Percentiles rank a stretch among this genome's conserved stretches.
phyloP scores from a whole-genome alignment of 2,329 filamentous ascomycete species.

The Leptoxyphium fumago region DNA sequence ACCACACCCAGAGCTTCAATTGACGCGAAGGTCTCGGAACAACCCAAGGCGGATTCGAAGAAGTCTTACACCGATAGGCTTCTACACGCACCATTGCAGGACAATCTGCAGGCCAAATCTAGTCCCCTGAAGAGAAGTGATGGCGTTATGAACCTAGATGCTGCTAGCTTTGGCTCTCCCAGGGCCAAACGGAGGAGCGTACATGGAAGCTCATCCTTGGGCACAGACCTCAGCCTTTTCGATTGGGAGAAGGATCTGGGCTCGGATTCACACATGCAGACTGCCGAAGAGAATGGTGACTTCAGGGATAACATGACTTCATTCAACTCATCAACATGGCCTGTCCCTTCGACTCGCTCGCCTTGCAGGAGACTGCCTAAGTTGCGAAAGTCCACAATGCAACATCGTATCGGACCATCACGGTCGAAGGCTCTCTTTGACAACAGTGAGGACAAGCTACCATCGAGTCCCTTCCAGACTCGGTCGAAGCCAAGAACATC shows the following conservation, averaged over 20 bases:
- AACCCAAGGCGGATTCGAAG: conserved; percentile 34
- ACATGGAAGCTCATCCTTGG: conserved; percentile 55
- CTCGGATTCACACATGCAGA: neutral
- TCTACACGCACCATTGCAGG: conserved; percentile 17
- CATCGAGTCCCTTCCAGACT: conserved; percentile 13
- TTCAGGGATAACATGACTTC: conserved; percentile 15
- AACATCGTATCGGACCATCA: conserved; percentile 54
- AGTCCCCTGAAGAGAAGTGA: conserved; percentile 90
- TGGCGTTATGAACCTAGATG: conserved; percentile 75
- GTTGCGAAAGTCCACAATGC: conserved; percentile 71
- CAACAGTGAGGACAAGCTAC: conserved; percentile 16
- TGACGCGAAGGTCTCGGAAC: conserved; percentile 24
- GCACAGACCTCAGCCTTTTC: conserved; percentile 59
- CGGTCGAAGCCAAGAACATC: conserved; percentile 51
- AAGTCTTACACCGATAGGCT: conserved; percentile 33
- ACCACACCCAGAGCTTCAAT: conserved; percentile 9
- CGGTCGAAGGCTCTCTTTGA: conserved; percentile 22
- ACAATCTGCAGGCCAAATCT: conserved; percentile 40
- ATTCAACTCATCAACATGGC: conserved; percentile 20
- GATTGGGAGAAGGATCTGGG: conserved; percentile 35
- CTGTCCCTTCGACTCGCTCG: conserved; percentile 10
- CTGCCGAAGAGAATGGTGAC: neutral
- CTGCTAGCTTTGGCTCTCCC: conserved; percentile 63
- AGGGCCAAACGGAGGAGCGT: conserved; percentile 69
- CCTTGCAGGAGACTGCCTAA: conserved; percentile 20